phyloP scores from a whole-genome alignment of 2,329 filamentous ascomycete genomes.

The Metarhizium guizhouense region DNA sequence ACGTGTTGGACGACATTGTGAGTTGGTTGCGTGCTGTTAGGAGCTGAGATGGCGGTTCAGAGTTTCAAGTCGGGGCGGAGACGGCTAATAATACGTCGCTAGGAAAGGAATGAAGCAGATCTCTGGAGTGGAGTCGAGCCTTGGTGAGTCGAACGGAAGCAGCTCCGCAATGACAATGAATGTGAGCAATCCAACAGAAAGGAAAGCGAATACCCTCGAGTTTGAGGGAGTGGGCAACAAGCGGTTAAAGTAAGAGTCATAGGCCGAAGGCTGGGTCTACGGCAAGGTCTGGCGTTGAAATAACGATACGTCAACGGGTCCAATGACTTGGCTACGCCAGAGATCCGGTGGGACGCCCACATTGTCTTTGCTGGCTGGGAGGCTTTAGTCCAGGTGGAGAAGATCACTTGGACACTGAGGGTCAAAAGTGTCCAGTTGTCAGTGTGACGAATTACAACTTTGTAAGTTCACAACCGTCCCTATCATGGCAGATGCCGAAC shows the following conservation, averaged over 20 bases:
- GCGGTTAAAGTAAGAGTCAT: background rate
- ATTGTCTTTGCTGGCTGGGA: no score
- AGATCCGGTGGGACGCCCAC: background rate
- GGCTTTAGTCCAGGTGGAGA: no score
- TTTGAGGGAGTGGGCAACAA: background rate
- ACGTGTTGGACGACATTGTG: slow-evolving; percentile 8
- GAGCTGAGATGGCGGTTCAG: background rate
- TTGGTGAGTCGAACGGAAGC: background rate
- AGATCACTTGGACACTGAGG: no score
- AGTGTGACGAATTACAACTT: no score
- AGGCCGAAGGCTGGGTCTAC: background rate
- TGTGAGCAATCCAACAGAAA: background rate
- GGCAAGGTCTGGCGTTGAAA: background rate
- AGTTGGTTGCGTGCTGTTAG: background rate
- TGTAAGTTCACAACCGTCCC: no score
- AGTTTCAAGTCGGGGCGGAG: no score
- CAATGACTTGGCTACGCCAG: background rate
- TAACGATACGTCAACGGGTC: background rate
- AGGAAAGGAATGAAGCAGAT: background rate
- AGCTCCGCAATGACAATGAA: background rate
- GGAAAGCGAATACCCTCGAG: background rate
- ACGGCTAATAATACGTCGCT: no score
- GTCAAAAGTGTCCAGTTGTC: no score
- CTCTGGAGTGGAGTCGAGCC: background rate
- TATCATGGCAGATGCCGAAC: no score